Base-by-base conservation (phyloP, 2,329 filamentous ascomycete genomes). In the Penicillium sp. region DNA sequence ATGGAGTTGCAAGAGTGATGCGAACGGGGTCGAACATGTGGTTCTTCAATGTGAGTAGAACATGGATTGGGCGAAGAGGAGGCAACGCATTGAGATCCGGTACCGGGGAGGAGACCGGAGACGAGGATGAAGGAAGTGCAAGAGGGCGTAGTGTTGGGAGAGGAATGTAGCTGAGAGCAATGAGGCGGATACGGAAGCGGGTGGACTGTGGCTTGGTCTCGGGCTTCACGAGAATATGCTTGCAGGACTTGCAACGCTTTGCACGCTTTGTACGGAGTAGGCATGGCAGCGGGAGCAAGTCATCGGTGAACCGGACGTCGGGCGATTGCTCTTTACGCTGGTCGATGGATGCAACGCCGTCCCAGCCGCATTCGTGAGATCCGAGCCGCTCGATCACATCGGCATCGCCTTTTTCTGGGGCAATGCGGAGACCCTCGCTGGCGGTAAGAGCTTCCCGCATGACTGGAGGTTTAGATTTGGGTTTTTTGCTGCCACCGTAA, bases 171-270 rank as follows among this genome's bases (percentile, higher is more conserved):
- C 87, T 90, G 49, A 87, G 82, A 20, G 94, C 95, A 5, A 97
- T 86, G 0, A 97, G 81, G 48, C 90, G 88, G 70, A 99, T 96
- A 64, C 92, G 89, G 81, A 94, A 97, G 27, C 92, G 87, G 6
- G 89, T 94, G 46, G 88, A 92, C 42, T 85, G 84, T 28, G 95
- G 86, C 72, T 97, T 99, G 53, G 86, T 83, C 72, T 99, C 94
- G 13, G 92, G 94, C 69, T 95, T 95, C 55, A 90, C 89, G 62
- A 99, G 87, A 67, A 97, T 96, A 74, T 97, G 92, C 11, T 94
- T 87, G 74, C 94, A 99, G 10, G 87, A 82, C 45, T 90, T 88
- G 72, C 94, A 99, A 41, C 94, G 89, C 75, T 96, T 97, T 18
- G 90, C 91, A 33, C 92, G 88, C 68, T 96, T 96, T 0, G 92